Evolutionary conservation across 805 yeast genomes (phyloP), one percentile per base, ranked within the genome.

Genomic region (Candida maltosa): DNA sequence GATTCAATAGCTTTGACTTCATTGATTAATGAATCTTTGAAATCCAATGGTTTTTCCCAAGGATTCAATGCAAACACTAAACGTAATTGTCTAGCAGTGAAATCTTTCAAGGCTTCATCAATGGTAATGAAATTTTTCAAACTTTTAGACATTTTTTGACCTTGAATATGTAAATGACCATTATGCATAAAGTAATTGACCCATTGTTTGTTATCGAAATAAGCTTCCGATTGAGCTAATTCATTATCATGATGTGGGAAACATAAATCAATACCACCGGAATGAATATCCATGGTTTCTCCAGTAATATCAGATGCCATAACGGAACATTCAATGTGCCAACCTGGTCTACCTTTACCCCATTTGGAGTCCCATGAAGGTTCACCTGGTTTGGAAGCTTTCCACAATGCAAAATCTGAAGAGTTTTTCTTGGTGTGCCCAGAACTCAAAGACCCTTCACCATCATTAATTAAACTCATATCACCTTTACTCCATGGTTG

Each of bases 241-340:
- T 93, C 99, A 54, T 93, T 93, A 61, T 93, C 99, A 63, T 93
- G 99, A 60, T 93, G 99, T 3, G 99, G 99, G 69, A 93, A 93
- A 15, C 97, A 96, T 52, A 93, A 74, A 65, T 93, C 98, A 36
- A 93, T 79, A 46, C 98, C 98, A 39, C 98, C 98, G 12, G 95
- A 81, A 58, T 93, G 98, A 47, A 93, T 87, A 60, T 93, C 98
- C 74, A 93, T 84, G 40, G 73, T 71, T 15, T 75, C 62, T 4
- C 97, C 97, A 25, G 85, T 73, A 31, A 89, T 74, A 47, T 88
- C 95, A 34, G 88, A 75, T 2, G 97, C 97, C 98, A 93, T 93
- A 15, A 93, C 98, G 6, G 97, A 88, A 73, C 98, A 93, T 65
- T 93, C 98, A 58, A 93, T 93, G 59, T 93, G 98, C 98, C 98